Evolutionary conservation across 2,329 filamentous ascomycete species (phyloP), one percentile per base, ranked within the genome.

Genomic region (Epichloe typhina): DNA sequence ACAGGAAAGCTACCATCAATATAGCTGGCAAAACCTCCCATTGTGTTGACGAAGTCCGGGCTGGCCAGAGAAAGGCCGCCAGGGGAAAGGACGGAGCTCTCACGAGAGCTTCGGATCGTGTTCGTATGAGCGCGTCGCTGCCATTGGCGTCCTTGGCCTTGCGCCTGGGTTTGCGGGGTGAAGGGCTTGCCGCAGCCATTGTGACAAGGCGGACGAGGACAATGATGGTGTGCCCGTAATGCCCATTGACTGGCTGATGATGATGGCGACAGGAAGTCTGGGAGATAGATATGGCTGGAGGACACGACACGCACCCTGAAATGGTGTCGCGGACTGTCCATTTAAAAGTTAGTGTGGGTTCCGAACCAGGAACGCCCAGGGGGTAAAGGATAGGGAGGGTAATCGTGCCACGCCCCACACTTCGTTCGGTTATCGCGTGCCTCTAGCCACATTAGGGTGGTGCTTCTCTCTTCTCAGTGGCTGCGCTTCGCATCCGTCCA

Each of bases 1-100:
- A 96, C 45, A 98, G 76, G 19, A 89, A 90, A n/a, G 81, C 88
- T 2, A 77, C 79, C 85, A 97, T 95, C 50, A 98, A 72, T 4
- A 95, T 83, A 59, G 94, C 71, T 2, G 93, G 90, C 35, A 98
- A 71, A 4, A 91, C 79, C 61, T 95, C 82, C 91, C 93, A 97
- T 86, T 91, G 86, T 50, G 90, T 95, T 17, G 81, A 74, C 0
- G 86, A 85, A 48, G 84, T 84, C 56, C 90, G 84, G 21, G 89
- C 86, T 47, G 90, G 89, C 88, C 91, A 95, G 47, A 98, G 78
- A 62, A 98, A 91, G n/a, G 90, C 84, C 1, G 88, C 89, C 21
- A 98, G 77, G 40, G 91, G 91, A 62, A 96, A 97, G 4, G 87
- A 80, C 35, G 91, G 91, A 41, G 72, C 68, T 47, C 75, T 72